phyloP scores from a whole-genome alignment of 345 rosid genomes.

The Euphorbia tirucalli region DNA sequence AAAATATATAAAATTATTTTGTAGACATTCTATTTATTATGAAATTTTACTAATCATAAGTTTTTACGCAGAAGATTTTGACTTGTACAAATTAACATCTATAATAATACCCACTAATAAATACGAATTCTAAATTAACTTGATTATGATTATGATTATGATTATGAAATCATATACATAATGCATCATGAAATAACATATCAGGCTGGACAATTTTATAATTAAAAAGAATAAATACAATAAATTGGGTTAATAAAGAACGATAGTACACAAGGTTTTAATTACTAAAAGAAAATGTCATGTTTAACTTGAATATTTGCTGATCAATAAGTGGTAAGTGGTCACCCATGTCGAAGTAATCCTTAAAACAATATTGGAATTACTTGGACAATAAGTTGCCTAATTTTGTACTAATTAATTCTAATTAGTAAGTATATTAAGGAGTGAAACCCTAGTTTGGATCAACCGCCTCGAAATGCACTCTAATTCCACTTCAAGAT shows the following conservation, averaged over 20 bases:
- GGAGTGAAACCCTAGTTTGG: conserved; percentile 78
- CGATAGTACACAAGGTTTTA: not conserved
- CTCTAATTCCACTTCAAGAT: conserved; percentile 62
- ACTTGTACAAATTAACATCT: too few relatives aligned
- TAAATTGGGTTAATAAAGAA: not conserved
- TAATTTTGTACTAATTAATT: not conserved
- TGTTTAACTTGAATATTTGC: not conserved
- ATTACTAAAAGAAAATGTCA: not conserved
- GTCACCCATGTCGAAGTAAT: not conserved
- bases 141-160: too few relatives aligned
- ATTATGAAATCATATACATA: too few relatives aligned
- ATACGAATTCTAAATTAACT: too few relatives aligned
- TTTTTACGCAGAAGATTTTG: too few relatives aligned
- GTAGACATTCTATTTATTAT: too few relatives aligned
- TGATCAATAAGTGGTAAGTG: not conserved
- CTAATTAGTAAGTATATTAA: conserved; percentile 60
- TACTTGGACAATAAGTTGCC: not conserved
- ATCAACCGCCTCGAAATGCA: conserved; percentile 68
- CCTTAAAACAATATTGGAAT: not conserved
- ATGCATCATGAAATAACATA: not conserved
- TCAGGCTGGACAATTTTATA: too few relatives aligned
- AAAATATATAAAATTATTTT: too few relatives aligned
- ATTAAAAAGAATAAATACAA: conserved; percentile 4
- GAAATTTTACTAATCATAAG: too few relatives aligned
- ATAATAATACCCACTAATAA: too few relatives aligned